Evolutionary conservation across 1,139 yeast species (phyloP).

Genomic region (Lodderomyces parapsilosis): DNA sequence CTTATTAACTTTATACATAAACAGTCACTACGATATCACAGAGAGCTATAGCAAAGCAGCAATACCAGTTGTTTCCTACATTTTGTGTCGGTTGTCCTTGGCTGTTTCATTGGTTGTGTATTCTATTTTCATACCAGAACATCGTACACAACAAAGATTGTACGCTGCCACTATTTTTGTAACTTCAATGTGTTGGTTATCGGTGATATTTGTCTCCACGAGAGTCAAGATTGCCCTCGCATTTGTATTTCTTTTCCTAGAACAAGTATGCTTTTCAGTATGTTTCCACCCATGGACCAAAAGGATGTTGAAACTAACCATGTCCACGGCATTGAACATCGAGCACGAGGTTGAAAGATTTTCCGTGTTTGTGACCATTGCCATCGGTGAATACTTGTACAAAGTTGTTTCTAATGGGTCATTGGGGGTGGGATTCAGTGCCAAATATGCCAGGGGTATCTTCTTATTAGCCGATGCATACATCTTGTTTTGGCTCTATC

Average conservation of each 20-base stretch:
- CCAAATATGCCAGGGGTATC: conserved; percentile 47
- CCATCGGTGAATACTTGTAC: conserved; percentile 63
- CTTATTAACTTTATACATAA: conserved; percentile 52
- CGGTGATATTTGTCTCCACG: conserved; percentile 43
- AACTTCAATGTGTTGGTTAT: conserved; percentile 44
- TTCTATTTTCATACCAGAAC: conserved; percentile 53
- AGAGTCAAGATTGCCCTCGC: conserved; percentile 51
- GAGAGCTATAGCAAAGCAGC: conserved; percentile 40
- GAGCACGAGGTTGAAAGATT: conserved; percentile 68
- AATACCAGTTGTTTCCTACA: conserved; percentile 45
- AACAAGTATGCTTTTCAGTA: conserved; percentile 31
- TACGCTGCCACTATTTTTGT: conserved; percentile 33
- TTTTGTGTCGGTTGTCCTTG: conserved; percentile 43
- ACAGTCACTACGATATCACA: conserved; percentile 44
- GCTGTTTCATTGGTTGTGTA: conserved; percentile 39
- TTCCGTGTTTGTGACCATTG: conserved; percentile 59
- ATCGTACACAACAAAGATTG: conserved; percentile 49
- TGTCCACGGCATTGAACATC: conserved; percentile 61
- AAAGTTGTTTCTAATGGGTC: conserved; percentile 54
- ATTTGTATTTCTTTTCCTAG: conserved; percentile 41
- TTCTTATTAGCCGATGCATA: conserved; percentile 53
- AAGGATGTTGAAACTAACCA: conserved; percentile 35
- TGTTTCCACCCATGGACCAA: conserved; percentile 52
- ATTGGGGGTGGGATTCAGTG: conserved; percentile 47
- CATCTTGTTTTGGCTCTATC: conserved; percentile 52